phyloP scores from a whole-genome alignment of 1,284 basidiomycete species.

The Apiotrichum akiyoshidainum region DNA sequence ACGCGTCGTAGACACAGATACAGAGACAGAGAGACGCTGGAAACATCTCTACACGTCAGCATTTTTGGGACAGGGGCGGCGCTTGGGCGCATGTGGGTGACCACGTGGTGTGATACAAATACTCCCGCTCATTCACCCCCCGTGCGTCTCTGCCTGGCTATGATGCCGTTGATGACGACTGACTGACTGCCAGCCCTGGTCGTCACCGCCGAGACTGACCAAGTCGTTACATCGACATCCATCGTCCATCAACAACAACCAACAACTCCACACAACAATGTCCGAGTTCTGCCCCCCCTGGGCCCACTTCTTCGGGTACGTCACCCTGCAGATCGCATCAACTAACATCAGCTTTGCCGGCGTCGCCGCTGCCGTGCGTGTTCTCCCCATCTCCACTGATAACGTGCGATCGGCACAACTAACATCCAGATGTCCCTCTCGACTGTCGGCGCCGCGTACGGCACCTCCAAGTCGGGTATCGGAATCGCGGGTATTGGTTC shows the following conservation, averaged over 20 bases:
- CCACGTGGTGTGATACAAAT: neutral
- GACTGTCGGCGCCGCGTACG: conserved; percentile 90
- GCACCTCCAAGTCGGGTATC: conserved; percentile 95
- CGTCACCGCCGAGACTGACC: neutral
- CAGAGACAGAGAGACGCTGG: neutral
- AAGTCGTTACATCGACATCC: no score
- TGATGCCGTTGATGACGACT: neutral
- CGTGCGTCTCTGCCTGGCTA: no score
- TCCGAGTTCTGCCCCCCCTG: conserved; percentile 50
- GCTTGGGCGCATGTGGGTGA: no score
- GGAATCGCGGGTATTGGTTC: conserved; percentile 94
- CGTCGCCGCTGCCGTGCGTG: conserved; percentile 38
- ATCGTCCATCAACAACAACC: no score
- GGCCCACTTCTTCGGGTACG: conserved; percentile 51
- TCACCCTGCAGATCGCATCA: neutral
- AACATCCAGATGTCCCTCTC: conserved; percentile 47
- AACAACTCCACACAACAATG: conserved; percentile 24
- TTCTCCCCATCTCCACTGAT: neutral
- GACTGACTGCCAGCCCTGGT: neutral
- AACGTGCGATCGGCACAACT: neutral
- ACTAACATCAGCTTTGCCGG: conserved; percentile 40
- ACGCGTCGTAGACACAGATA: neutral
- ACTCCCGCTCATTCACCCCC: no score
- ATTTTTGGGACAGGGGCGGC: neutral
- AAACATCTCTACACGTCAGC: conserved; percentile 2